Conservation (phyloP, 2,329 filamentous ascomycete genomes). For the Diaporthe velutina region DNA sequence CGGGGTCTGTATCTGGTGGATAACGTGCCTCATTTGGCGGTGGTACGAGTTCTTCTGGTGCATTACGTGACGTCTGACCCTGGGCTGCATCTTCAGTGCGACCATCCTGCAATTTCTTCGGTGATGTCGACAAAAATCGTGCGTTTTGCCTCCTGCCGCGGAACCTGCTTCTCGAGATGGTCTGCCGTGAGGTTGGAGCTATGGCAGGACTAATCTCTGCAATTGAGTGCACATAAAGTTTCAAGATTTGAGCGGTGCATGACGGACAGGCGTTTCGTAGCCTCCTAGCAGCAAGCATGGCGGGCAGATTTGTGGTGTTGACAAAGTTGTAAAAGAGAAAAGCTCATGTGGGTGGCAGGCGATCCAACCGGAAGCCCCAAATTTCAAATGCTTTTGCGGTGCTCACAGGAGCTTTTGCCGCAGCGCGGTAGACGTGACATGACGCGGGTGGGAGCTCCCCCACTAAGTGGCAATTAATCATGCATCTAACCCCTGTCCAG, state of each 20-base stretch:
- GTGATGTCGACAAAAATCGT: constrained; percentile 36
- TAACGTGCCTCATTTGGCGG: background rate
- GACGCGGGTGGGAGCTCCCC: constrained; percentile 14
- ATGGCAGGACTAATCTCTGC: constrained; percentile 39
- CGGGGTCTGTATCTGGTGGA: constrained; percentile 56
- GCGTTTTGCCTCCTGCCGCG: constrained; percentile 27
- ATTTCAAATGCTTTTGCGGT: constrained; percentile 37
- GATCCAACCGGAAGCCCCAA: constrained; percentile 38
- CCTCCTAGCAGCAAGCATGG: constrained; percentile 55
- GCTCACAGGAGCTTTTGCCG: constrained; percentile 13
- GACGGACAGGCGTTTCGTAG: constrained; percentile 53
- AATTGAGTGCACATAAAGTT: constrained; percentile 53
- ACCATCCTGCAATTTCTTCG: constrained; percentile 13
- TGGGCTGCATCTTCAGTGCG: background rate
- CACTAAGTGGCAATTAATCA: constrained; percentile 19
- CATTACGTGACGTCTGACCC: background rate
- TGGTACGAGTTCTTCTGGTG: constrained; percentile 17
- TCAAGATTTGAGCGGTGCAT: constrained; percentile 53
- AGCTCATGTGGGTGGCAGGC: background rate
- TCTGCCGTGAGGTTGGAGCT: constrained; percentile 21
- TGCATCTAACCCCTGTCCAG: background rate
- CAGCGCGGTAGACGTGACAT: constrained; percentile 35
- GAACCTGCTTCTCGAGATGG: constrained; percentile 26
- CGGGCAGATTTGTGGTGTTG: constrained; percentile 33
- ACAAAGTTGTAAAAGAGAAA: background rate